Base-by-base conservation (phyloP, 257 asterid genomes). In the Mitragyna speciosa region DNA sequence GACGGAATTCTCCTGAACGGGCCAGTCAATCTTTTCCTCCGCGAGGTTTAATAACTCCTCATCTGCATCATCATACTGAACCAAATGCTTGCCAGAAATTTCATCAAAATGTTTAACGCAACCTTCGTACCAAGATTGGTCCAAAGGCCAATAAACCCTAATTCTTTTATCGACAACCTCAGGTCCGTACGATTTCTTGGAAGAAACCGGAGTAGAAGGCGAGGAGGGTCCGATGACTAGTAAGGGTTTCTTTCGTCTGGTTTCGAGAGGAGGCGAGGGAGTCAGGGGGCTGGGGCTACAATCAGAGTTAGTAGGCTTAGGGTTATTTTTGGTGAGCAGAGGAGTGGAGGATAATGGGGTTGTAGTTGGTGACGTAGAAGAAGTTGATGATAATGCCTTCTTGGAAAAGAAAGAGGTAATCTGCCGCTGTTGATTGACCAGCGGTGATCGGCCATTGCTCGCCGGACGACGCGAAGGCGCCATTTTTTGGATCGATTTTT, bases 401-500 rank as follows among this genome's bases (percentile, higher is more conserved):
- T 89, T 94, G 80, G 87, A n/a, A 87, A 95, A 95, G 87, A 95
- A 95, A 48, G 93, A 77, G 19, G 99, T 95, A 79, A 95, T 95
- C 78, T 92, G 97, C 39, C 92, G 85, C 90, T 92, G 97, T 69
- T 86, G 96, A 87, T 91, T 93, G 70, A 95, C 97, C 58, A 91
- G 79, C 30, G 99, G 97, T 33, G 99, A 95, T 39, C 97, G 89
- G 48, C 99, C 99, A 80, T 93, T 95, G 87, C 88, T 92, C 54
- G 89, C 1, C 51, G 87, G 90, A 33, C 87, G 90, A 33, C 91
- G 91, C 75, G 89, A 76, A 65, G 97, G 28, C 79, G 76, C 79
- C 80, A 76, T 81, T 56, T 56, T 56, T 22, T 6, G 3, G 8
- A 54, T 54, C n/a, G 63, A 54, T 22, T 54, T 54, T 48, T n/a